Base-by-base conservation (phyloP, 441 rosid species). In the Euphorbia schlechtendalii region DNA sequence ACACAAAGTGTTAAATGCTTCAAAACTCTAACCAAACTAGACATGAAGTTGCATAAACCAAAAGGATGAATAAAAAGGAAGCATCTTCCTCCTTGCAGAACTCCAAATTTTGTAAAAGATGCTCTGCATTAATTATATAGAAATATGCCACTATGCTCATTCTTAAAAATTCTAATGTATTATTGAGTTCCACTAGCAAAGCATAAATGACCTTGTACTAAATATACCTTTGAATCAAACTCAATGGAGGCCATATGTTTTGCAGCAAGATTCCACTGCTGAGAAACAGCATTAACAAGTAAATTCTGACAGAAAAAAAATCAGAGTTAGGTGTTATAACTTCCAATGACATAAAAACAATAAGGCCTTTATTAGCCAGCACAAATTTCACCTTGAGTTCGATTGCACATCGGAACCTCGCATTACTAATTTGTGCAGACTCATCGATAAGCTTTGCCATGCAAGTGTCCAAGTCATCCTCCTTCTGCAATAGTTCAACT, bases 191-290 rank as follows among this genome's bases (percentile, higher is more conserved):
- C 34, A 14, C 3, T 22, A 30, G 25, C 17, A 63, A 14, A 12
- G 32, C n/a, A 34, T 10, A 2, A 12, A 63, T 43, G 30, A 32
- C 13, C n/a, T 36, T 24, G 20, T 53, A 54, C 3, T 51, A 65
- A 54, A 54, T 62, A 58, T 84, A 88, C 96, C 96, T 87, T 93
- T 20, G 84, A 75, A 68, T 86, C 93, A 72, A 82, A 64, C 76
- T 93, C 97, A 71, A 86, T 83, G 63, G 82, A 82, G 57, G 83
- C 74, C 96, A 90, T 77, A 46, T 83, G 84, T 71, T 73, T 78
- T 71, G 85, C 88, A 7, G 86, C 81, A 54, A 64, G 85, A 67
- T 71, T 82, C 90, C 95, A 83, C 71, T 80, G 86, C 65, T 57
- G 45, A 59, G 82, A 66, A 80, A 80, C 83, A 56, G 84, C 88